phyloP scores from a whole-genome alignment of 441 rosid species.

The Metrosideros polymorpha region DNA sequence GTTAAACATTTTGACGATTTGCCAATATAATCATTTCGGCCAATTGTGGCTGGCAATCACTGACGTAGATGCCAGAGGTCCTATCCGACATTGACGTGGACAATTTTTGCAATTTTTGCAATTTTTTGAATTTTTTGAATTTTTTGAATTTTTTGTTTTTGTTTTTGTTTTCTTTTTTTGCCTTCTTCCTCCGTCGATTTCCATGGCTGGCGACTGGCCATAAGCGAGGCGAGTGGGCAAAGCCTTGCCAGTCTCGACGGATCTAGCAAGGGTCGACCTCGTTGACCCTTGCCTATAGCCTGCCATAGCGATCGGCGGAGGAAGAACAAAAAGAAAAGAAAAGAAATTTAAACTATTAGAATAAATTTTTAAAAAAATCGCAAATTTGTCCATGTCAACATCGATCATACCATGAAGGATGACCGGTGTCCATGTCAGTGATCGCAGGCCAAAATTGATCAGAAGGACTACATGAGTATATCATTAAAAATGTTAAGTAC shows the following conservation, averaged over 20 bases:
- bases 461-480: fast-evolving
- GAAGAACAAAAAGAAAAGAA: not conserved
- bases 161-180: not conserved
- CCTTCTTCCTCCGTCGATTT: not conserved
- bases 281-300: fast-evolving
- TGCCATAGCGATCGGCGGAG: fast-evolving
- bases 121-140: too few species aligned
- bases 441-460: fast-evolving
- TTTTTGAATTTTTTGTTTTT: too few species aligned
- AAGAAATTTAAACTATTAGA: not conserved
- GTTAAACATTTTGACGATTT: too few species aligned
- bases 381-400: fast-evolving
- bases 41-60: too few species aligned
- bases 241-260: fast-evolving
- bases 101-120: too few species aligned
- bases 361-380: not conserved
- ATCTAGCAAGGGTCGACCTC: not conserved
- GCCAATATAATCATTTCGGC: too few species aligned
- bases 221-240: not conserved
- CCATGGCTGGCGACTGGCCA: not conserved
- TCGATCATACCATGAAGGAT: fast-evolving
- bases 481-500: not conserved
- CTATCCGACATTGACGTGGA: too few species aligned
- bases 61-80: too few species aligned
- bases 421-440: fast-evolving